These are phyloP conservation scores for Phytophthora foliorum DNA, from an alignment of 352 stramenopile genomes.

Conservation along the genomic window DNA sequence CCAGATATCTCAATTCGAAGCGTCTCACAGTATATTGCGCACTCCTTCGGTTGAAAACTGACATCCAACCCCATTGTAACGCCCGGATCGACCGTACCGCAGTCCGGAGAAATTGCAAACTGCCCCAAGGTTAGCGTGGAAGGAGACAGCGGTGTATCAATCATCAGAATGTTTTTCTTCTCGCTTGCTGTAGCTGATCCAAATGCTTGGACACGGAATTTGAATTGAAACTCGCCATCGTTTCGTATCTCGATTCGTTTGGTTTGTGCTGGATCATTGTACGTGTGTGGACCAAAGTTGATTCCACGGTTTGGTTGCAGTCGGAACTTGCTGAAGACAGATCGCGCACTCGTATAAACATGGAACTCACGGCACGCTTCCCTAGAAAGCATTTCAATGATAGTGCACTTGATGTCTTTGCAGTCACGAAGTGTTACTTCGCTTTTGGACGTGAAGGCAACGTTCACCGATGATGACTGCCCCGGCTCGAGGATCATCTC, in stretches of 20 bases:
- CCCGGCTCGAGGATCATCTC: slow-evolving; percentile 85
- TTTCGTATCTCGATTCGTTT: slow-evolving; percentile 94
- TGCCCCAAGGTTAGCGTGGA: slow-evolving; percentile 67
- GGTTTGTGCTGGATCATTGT: slow-evolving; percentile 79
- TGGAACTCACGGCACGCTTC: slow-evolving; percentile 92
- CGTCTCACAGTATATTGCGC: slow-evolving; percentile 74
- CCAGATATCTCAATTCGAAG: slow-evolving; percentile 84
- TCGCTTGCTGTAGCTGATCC: slow-evolving; percentile 7
- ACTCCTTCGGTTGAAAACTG: slow-evolving; percentile 84
- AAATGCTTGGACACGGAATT: slow-evolving; percentile 69
- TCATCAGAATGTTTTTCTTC: slow-evolving; percentile 30
- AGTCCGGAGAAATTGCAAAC: slow-evolving; percentile 84
- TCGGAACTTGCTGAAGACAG: slow-evolving; percentile 89
- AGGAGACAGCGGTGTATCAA: slow-evolving; percentile 52
- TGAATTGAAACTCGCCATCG: slow-evolving; percentile 94
- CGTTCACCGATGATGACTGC: slow-evolving; percentile 67
- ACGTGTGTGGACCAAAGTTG: slow-evolving; percentile 94
- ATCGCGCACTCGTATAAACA: slow-evolving; percentile 75
- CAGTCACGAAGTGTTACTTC: slow-evolving; percentile 92
- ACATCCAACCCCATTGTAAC: slow-evolving; percentile 78
- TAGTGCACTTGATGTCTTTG: slow-evolving; percentile 93
- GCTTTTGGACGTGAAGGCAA: slow-evolving; percentile 82
- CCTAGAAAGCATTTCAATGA: slow-evolving; percentile 93
- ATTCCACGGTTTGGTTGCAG: slow-evolving; percentile 92
- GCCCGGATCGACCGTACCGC: slow-evolving; percentile 88